Conservation (phyloP, 768 basidiomycete genomes). For the Sarcodon sp. region DNA sequence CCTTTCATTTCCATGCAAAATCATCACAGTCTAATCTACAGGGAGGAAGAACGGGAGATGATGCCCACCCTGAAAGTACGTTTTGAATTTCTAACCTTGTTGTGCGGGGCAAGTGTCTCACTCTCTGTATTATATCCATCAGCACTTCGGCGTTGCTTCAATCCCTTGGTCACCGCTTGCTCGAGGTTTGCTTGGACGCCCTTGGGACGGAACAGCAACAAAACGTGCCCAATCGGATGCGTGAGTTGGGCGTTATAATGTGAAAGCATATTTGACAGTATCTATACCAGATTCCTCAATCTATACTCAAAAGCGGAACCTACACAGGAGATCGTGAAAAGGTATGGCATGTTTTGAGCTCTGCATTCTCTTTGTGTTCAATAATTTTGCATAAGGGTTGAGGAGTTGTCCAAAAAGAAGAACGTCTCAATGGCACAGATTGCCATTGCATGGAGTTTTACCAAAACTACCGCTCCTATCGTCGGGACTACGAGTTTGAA, state of each 20-base stretch:
- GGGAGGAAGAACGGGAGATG: conserved; percentile 30
- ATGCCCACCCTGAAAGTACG: conserved; percentile 15
- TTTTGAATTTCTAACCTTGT: not conserved
- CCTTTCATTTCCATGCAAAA: conserved; percentile 37
- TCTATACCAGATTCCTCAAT: too few species aligned
- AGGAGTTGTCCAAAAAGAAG: conserved; percentile 26
- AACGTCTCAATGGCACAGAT: conserved; percentile 31
- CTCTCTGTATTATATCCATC: not conserved
- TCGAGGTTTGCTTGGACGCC: conserved; percentile 13
- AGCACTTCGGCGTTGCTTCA: conserved; percentile 19
- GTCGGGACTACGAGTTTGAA: conserved; percentile 18
- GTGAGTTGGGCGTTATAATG: conserved; percentile 4
- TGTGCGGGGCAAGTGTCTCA: not conserved
- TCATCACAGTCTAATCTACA: conserved; percentile 26
- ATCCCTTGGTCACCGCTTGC: conserved; percentile 28
- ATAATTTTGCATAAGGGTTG: conserved; percentile 13
- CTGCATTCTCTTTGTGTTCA: not conserved
- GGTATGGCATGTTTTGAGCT: too few species aligned
- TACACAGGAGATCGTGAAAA: too few species aligned
- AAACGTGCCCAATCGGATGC: conserved; percentile 11
- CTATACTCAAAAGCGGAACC: too few species aligned
- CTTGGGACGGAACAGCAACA: conserved; percentile 13
- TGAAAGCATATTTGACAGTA: too few species aligned
- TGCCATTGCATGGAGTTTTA: conserved; percentile 30
- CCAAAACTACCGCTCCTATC: conserved; percentile 17